Percentiles rank a stretch among this genome's conserved stretches.
phyloP scores from a whole-genome alignment of 768 basidiomycete species.

The Suillus spraguei region DNA sequence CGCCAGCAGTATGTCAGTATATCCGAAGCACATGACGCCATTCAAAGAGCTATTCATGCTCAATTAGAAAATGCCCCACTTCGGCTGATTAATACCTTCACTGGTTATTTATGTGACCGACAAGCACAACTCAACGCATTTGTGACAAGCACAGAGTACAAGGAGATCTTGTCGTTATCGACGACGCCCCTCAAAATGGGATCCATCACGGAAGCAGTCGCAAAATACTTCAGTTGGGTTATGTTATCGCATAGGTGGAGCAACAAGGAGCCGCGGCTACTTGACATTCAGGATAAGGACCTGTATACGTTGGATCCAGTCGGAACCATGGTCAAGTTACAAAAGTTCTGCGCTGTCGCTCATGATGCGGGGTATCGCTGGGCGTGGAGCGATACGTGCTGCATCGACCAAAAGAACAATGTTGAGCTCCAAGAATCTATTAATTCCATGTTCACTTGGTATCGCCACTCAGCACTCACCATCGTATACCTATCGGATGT shows the following conservation, averaged over 20 bases:
- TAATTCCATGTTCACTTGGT: background rate
- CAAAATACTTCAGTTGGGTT: background rate
- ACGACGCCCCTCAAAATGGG: background rate
- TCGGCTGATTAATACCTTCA: background rate
- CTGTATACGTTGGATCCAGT: background rate
- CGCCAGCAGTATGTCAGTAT: background rate
- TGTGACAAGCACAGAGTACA: background rate
- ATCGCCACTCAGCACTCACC: background rate
- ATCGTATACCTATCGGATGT: background rate
- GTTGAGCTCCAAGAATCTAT: background rate
- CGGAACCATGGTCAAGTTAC: background rate
- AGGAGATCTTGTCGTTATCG: background rate
- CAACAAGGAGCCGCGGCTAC: background rate
- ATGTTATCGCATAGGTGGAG: background rate
- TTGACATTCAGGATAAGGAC: background rate
- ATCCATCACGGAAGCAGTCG: background rate
- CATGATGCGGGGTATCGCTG: slow-evolving; percentile 1
- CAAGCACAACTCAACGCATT: background rate
- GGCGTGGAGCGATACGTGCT: background rate
- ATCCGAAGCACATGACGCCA: background rate
- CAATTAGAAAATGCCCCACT: background rate
- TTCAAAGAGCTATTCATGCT: background rate
- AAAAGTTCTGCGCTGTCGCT: background rate
- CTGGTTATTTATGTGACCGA: background rate
- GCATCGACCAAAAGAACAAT: background rate